Evolutionary conservation across 352 stramenopile species (phyloP), one percentile per base, ranked within the genome.

Genomic region (Lagenidium giganteum): DNA sequence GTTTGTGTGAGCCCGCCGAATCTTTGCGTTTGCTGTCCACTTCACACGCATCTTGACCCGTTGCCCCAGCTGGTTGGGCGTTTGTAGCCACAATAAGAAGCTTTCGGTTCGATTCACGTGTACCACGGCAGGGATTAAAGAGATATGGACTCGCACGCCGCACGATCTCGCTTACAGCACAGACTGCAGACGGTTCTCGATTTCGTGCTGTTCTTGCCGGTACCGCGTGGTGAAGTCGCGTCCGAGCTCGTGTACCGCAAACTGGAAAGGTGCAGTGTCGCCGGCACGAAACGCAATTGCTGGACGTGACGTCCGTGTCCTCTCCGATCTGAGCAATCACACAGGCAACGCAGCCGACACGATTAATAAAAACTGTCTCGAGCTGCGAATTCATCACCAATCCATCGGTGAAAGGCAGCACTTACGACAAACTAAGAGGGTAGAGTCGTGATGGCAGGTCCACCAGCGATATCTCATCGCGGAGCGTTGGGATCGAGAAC

Each of bases 281-380:
- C 45, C 50, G 41, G 35, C 39, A 17, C 44, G 37, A 27, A 61
- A 61, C 2, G 68, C 71, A 11, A 84, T 62, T 6, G 54, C 48
- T 35, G 71, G 68, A 16, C 64, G 54, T 20, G 67, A 85, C 17
- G 67, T 74, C 23, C 61, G 69, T 24, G 72, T 80, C 18, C 67
- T 61, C 39, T 80, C 62, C 23, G 64, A 70, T 8, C 69, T 83
- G 28, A 18, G 57, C 26, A 14, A 50, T 20, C 16, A 34, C n/a
- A 35, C 42, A n/a, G n/a, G n/a, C n/a, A n/a, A n/a, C n/a, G n/a
- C n/a, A n/a, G n/a, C n/a, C n/a, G n/a, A n/a, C 6, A 16, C 3
- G 24, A 25, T n/a, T 14, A 35, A 16, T 12, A 34, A 24, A 16
- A 31, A 49, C n/a, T n/a, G 3, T 5, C 7, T 5, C 22, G 16